A percentile compares a stretch with the other conserved stretches of the same genome.
These are phyloP conservation scores for Pythium brachiatum DNA, from an alignment of 352 stramenopile genomes.

Conservation along the genomic window DNA sequence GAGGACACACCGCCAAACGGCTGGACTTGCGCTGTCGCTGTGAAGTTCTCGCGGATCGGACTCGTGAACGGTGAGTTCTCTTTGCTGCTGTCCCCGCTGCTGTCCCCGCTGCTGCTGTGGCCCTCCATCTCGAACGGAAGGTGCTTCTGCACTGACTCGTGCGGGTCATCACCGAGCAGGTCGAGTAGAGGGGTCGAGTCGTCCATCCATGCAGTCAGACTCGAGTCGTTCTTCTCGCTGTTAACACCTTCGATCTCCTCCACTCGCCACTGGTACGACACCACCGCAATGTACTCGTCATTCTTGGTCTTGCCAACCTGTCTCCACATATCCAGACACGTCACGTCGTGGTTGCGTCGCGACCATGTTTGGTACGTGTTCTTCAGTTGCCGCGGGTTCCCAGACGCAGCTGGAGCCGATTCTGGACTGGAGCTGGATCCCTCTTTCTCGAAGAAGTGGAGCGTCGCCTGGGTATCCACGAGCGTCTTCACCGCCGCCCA, in stretches of 20 bases:
- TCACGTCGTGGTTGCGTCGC: slow-evolving; percentile 39
- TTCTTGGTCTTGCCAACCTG: slow-evolving; percentile 54
- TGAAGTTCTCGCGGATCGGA: not conserved
- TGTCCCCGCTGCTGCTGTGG: not conserved
- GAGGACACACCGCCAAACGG: not conserved
- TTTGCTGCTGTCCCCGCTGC: slow-evolving; percentile 11
- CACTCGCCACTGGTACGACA: slow-evolving; percentile 57
- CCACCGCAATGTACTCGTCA: slow-evolving; percentile 67
- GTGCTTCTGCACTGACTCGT: slow-evolving; percentile 8
- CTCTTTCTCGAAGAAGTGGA: slow-evolving; percentile 64
- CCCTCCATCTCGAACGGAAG: slow-evolving; percentile 18
- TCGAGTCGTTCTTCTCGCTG: not conserved
- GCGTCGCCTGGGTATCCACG: slow-evolving; percentile 21
- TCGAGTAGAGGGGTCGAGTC: slow-evolving; percentile 16
- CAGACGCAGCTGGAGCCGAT: not conserved
- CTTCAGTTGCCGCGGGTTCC: not conserved
- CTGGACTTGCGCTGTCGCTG: slow-evolving; percentile 6
- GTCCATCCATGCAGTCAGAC: slow-evolving; percentile 12
- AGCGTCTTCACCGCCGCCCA: slow-evolving; percentile 51
- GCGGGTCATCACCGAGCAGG: not conserved
- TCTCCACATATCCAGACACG: slow-evolving; percentile 77
- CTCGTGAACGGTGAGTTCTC: slow-evolving; percentile 18
- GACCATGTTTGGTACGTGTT: slow-evolving; percentile 30
- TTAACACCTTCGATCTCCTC: not conserved
- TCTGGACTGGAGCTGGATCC: slow-evolving; percentile 5